These are phyloP conservation scores for Lophiotrema nucula DNA, from an alignment of 495 filamentous ascomycete genomes.

Conservation along the genomic window DNA sequence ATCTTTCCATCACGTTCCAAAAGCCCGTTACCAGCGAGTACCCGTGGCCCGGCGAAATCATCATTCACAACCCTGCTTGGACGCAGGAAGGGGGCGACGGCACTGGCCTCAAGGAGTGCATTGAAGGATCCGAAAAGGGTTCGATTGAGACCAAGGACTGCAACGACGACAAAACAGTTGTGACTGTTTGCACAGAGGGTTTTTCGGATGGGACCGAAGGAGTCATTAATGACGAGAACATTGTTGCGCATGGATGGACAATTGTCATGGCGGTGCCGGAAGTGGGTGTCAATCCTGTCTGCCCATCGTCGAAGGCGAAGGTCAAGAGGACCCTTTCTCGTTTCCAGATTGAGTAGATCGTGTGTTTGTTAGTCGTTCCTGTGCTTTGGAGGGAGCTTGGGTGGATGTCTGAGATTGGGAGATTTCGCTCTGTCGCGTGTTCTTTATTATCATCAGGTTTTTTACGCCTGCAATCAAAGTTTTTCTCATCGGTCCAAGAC, in stretches of 20 bases:
- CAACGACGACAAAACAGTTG: background rate
- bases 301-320: too few relatives aligned
- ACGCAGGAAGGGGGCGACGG: background rate
- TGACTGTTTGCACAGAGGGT: background rate
- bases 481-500: too few relatives aligned
- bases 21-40: background rate
- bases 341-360: too few relatives aligned
- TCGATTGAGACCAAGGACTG: background rate
- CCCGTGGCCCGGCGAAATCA: constrained; percentile 1
- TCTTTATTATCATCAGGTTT: too few relatives aligned
- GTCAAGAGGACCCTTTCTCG: too few relatives aligned
- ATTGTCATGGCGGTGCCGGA: background rate
- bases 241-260: background rate
- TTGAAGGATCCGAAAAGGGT: background rate
- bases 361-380: too few relatives aligned
- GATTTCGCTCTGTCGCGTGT: too few relatives aligned
- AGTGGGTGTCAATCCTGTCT: background rate
- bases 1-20: background rate
- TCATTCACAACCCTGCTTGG: background rate
- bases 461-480: too few relatives aligned
- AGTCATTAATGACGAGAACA: constrained; percentile 1
- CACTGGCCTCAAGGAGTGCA: background rate
- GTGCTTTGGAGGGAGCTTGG: too few relatives aligned
- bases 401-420: too few relatives aligned
- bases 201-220: background rate